These are phyloP conservation scores for Neopestalotiopsis clavispora DNA, from an alignment of 2,329 filamentous ascomycete genomes.

Conservation along the genomic window DNA sequence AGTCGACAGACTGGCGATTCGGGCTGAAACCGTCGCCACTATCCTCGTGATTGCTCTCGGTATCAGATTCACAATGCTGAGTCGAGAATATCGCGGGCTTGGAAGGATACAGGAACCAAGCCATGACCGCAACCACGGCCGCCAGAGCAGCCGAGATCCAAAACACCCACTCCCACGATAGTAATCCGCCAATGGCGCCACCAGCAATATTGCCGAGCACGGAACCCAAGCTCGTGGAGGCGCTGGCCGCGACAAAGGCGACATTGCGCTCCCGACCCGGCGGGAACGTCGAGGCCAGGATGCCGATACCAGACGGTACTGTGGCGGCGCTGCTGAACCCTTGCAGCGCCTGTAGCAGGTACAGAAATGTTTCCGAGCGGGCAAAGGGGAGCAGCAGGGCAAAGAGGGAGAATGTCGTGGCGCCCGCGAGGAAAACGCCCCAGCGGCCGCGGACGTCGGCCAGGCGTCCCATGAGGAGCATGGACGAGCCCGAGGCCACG, in stretches of 20 bases:
- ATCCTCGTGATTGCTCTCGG: neutral
- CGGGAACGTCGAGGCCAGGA: slow-evolving; percentile 63
- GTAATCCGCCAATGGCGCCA: slow-evolving; percentile 58
- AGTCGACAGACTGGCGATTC: neutral
- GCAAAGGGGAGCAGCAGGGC: slow-evolving; percentile 62
- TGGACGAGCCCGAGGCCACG: slow-evolving; percentile 36
- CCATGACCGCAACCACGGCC: neutral
- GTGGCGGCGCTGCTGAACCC: slow-evolving; percentile 65
- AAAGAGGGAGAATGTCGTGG: slow-evolving; percentile 58
- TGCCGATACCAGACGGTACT: slow-evolving; percentile 62
- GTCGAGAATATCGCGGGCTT: neutral
- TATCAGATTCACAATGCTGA: neutral
- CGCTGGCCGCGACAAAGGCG: slow-evolving; percentile 54
- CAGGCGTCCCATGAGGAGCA: slow-evolving; percentile 56
- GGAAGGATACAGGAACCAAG: neutral
- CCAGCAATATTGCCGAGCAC: slow-evolving; percentile 63
- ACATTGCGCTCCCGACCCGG: slow-evolving; percentile 67
- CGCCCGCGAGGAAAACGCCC: slow-evolving; percentile 47
- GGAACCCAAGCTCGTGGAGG: slow-evolving; percentile 50
- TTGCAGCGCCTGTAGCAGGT: slow-evolving; percentile 63
- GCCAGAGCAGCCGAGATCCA: slow-evolving; percentile 55
- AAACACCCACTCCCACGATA: slow-evolving; percentile 64
- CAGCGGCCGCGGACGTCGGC: slow-evolving; percentile 54
- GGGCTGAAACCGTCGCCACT: neutral
- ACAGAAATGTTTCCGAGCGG: slow-evolving; percentile 61